These are phyloP conservation scores for Coprinopsis marcescibilis DNA, from an alignment of 768 basidiomycete genomes.

Conservation along the genomic window DNA sequence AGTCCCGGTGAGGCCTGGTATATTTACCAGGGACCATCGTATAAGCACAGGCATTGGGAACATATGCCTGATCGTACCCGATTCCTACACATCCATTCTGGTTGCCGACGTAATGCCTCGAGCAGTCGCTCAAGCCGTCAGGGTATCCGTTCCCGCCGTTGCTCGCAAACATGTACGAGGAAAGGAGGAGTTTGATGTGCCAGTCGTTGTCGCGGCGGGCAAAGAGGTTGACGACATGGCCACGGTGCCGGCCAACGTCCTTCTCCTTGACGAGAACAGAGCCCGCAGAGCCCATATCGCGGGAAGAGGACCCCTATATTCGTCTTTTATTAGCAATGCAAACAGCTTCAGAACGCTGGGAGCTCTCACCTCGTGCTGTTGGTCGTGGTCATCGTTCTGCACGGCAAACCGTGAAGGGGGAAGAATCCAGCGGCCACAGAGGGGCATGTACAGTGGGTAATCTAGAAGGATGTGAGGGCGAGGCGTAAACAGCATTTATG, in stretches of 20 bases:
- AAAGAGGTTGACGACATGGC: slow-evolving; percentile 7
- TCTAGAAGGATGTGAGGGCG: background rate
- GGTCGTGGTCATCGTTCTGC: slow-evolving; percentile 11
- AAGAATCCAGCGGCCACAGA: slow-evolving; percentile 9
- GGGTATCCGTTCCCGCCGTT: slow-evolving; percentile 8
- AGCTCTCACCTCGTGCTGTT: slow-evolving; percentile 5
- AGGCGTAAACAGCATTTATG: too few species aligned
- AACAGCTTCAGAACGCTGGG: background rate
- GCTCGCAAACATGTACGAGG: slow-evolving; percentile 3
- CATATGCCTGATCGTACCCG: background rate
- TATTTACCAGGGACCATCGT: slow-evolving; percentile 8
- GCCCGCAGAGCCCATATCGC: slow-evolving; percentile 8
- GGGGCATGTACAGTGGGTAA: slow-evolving; percentile 8
- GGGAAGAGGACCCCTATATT: slow-evolving; percentile 7
- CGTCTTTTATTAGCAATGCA: background rate
- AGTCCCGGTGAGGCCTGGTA: slow-evolving; percentile 8
- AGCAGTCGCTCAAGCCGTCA: slow-evolving; percentile 7
- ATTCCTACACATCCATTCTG: slow-evolving; percentile 6
- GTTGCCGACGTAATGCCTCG: slow-evolving; percentile 3
- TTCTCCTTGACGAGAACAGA: slow-evolving; percentile 11
- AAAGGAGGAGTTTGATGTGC: slow-evolving; percentile 10
- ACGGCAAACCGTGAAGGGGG: slow-evolving; percentile 10
- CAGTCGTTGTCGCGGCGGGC: slow-evolving; percentile 9
- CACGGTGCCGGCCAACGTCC: slow-evolving; percentile 4
- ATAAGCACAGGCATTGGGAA: slow-evolving; percentile 4